Base-by-base conservation (phyloP, 83 land plant species). In the Thuja plicata region DNA sequence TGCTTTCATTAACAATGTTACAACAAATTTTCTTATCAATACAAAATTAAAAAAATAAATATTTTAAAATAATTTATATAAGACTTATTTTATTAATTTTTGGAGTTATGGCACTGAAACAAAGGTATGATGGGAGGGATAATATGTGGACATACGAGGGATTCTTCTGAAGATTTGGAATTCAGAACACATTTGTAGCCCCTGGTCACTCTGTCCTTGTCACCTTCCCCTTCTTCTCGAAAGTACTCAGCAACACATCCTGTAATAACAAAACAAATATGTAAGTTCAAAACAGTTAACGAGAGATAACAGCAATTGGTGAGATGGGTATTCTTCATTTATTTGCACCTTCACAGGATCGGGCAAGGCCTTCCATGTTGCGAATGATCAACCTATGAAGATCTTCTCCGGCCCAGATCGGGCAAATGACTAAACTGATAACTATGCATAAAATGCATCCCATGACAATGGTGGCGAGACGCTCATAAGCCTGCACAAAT, bases 391-490 rank as follows among this genome's bases (percentile, higher is more conserved):
- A 80, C 40, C 38, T 35, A 85, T 94, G 94, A 50, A 94, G 95
- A 40, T 93, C 91, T 8, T 86, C 83, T 8, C 96, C 95, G 7
- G 96, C 93, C 96, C 96, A 94, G 19, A 92, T 86, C 5, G 96
- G 96, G 82, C 85, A 92, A 62, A 94, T 2, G 40, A 93, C 85
- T 86, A 94, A 85, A 91, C 81, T 91, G 16, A 92, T 80, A 0
- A 89, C 1, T 0, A 95, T 82, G 88, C 96, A 93, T 73, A 93
- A 7, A 74, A 90, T 62, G 50, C 91, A 77, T 1, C 96, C 96
- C 27, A 93, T 87, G n/a, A 89, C 80, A 30, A 95, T 92, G 34
- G 96, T 95, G 84, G 91, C 84, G 10, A 94, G 41, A 60, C 96
- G 90, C 34, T 89, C 87, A 35, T 86, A 88, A 3, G 95, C 95